Base-by-base conservation (phyloP, 2,329 filamentous ascomycete genomes). In the Aspergillus persii region DNA sequence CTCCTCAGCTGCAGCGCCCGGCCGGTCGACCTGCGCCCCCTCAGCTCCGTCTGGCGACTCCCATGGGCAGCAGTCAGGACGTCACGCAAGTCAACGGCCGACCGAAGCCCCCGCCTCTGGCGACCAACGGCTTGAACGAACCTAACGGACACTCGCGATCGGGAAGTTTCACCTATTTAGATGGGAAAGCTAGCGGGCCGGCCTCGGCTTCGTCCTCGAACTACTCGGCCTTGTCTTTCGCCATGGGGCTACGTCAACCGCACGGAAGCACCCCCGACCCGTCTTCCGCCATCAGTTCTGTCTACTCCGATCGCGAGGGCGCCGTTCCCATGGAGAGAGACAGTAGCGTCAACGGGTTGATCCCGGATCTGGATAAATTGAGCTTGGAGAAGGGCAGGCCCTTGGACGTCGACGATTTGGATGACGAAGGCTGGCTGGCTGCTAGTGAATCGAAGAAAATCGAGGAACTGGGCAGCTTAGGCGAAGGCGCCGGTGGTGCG, bases 381-480 rank as follows among this genome's bases (percentile, higher is more conserved):
- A 90, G 86, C 53, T 74, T 95, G 50, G 92, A 96, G 66, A 92
- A 89, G 75, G 92, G 92, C 39, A 84, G 91, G 63, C 90, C 88
- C 27, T 79, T 94, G 44, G 95, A 99, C 74, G 94, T 96, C 3
- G 94, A 97, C 69, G 94, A 98, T 66, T 79, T 99, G 52, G 94
- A 98, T 71, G 93, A 97, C 69, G 91, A 96, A 63, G 92, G 92
- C 23, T 99, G 95, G 95, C 87, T 90, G 72, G 93, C 96, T 54
- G 95, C 94, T 9, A 96, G 92, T 71, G 85, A 90, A 74, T 91
- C 96, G 72, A 90, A 91, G 66, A 86, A 92, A 68, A 96, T 99
- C 62, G 82, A 90, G 53, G 92, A 99, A 76, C 79, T 96, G 30
- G 95, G 94, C 30, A 92, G 90, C 70, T 79, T 99, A 47, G 95